Evolutionary conservation across 345 rosid genomes (phyloP), one percentile per base, ranked within the genome.

Genomic region (Heritiera fomes): DNA sequence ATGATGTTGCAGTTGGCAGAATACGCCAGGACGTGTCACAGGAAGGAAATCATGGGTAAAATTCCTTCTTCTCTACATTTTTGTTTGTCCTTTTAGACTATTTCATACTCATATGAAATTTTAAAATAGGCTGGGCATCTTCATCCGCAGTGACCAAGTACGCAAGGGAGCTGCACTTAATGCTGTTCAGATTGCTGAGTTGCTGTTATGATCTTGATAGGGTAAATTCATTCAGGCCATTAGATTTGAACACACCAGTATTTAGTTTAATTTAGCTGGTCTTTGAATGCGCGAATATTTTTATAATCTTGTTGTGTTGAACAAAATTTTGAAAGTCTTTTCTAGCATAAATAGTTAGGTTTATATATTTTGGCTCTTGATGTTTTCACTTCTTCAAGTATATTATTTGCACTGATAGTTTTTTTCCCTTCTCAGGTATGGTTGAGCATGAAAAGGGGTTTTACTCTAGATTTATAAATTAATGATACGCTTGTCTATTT

Each of bases 141-240:
- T 96, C 83, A 94, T 94, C 20, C 92, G 99, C 40, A 98, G 98
- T 60, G 98, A 96, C 82, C 99, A 96, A 86, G 90, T 94, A 84
- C 94, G 98, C 78, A 96, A 96, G 85, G 99, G 99, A 70, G 99
- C 99, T 43, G 98, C 28, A 23, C 28, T 23, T 23, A 23, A 23
- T 23, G 28, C 28, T 23, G 28, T 23, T 23, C 28, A 23, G 28
- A 23, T 23, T 23, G 28, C 28, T 23, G 28, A 23, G 28, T 23
- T 23, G 28, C 28, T 23, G 0, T 23, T 23, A 23, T 23, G 28
- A 23, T 23, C 28, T 23, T 23, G 28, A 23, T 23, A 23, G 28
- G 0, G 28, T 23, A 23, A 23, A 23, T 23, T 23, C 28, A 23
- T 23, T 23, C 28, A 23, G 28, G 28, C 28, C 28, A 23, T 23